Evolutionary conservation across 257 asterid genomes (phyloP).

Genomic region (Solanum megistacrolobum): DNA sequence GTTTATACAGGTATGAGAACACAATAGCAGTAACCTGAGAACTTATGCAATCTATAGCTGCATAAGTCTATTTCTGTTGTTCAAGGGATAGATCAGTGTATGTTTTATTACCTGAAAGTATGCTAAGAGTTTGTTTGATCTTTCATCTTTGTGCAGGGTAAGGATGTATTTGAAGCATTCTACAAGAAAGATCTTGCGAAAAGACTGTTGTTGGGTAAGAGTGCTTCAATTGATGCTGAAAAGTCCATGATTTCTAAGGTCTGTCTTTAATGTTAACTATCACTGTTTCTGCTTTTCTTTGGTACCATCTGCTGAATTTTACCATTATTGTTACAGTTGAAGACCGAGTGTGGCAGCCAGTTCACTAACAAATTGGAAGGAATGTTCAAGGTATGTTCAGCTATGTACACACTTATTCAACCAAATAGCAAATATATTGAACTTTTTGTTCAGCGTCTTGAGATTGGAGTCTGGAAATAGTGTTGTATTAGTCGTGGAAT

Average conservation of each 20-base stretch:
- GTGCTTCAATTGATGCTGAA: slow-evolving; percentile 97
- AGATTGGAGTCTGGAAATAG: not conserved
- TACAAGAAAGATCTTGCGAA: slow-evolving; percentile 65
- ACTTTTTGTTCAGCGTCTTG: not conserved
- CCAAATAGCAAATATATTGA: not conserved
- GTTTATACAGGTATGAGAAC: slow-evolving; percentile 70
- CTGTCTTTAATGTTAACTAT: not conserved
- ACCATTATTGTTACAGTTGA: slow-evolving; percentile 52
- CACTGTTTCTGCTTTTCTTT: not conserved
- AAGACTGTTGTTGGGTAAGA: slow-evolving; percentile 84
- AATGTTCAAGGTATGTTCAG: slow-evolving; percentile 74
- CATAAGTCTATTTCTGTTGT: not conserved
- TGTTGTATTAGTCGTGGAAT: not conserved
- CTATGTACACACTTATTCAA: not conserved
- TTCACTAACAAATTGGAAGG: slow-evolving; percentile 98
- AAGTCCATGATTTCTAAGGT: slow-evolving; percentile 63
- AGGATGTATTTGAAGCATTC: slow-evolving; percentile 47
- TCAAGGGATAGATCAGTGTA: not conserved
- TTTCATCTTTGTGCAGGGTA: slow-evolving; percentile 19
- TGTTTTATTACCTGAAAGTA: not conserved
- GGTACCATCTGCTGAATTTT: slow-evolving; percentile 3
- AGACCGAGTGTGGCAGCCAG: slow-evolving; percentile 98
- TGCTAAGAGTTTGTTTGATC: not conserved
- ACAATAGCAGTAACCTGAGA: not conserved
- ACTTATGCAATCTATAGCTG: not conserved